Evolutionary conservation across 768 basidiomycete genomes (phyloP), one percentile per base, ranked within the genome.

Genomic region (Serendipita vermifera): DNA sequence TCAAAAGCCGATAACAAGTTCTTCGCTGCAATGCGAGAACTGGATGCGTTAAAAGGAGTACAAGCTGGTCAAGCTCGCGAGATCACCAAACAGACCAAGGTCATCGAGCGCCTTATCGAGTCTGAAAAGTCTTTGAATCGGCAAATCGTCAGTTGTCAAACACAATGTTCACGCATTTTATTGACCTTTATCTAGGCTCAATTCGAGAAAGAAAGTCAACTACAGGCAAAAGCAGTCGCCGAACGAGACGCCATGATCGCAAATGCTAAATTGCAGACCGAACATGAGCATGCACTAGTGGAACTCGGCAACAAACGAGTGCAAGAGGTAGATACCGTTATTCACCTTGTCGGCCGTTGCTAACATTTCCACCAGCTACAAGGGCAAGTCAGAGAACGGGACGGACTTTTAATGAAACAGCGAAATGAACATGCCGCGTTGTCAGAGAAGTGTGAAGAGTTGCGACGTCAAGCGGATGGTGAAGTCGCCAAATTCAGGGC

Each of bases 1-100:
- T 87, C 90, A 6, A 97, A 94, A 70, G 82, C 87, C 14, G 93
- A 97, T 58, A 94, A 92, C 72, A 97, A 93, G 67, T 98, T 81
- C 65, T 98, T 82, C 64, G 78, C 87, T 15, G 83, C 83, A 2
- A 87, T 94, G 83, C 82, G 91, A 29, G 82, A 85, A 57, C 91
- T 86, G 69, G 91, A 96, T 58, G 82, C 87, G 15, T 69, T 83
- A 2, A 87, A 91, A 31, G 72, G 72, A 1, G 87, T 91, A 65
- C 76, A 82, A 41, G 88, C 88, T 68, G 78, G 72, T 31, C 68
- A 82, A 32, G 64, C 71, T 15, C 75, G 82, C 48, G 74, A 71
- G 29, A 66, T 77, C 14, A 80, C 83, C 61, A 79, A 80, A 55
- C 80, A 83, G 61, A 69, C 73, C 26, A 77, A 77, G 57, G 75